These are phyloP conservation scores for Backusella tarrabulga DNA, from an alignment of 192 early-diverging fungal genomes.

Conservation along the genomic window DNA sequence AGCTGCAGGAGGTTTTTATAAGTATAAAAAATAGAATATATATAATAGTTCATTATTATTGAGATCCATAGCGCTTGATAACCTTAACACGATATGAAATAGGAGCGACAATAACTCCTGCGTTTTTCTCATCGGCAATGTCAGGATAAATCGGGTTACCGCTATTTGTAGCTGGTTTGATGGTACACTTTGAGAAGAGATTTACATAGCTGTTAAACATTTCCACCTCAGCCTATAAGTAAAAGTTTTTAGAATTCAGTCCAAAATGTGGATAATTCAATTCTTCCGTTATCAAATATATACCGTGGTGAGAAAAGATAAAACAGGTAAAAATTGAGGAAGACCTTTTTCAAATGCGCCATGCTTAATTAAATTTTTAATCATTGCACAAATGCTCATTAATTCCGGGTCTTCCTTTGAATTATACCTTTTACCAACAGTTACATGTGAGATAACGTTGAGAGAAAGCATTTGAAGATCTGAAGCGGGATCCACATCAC, in stretches of 20 bases:
- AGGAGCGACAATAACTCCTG: neutral
- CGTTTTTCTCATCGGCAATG: neutral
- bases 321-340: neutral
- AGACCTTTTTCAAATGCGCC: neutral
- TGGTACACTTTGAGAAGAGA: neutral
- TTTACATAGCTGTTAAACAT: neutral
- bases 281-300: conserved; percentile 3
- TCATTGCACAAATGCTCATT: too few species aligned
- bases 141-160: neutral
- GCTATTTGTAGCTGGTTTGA: neutral
- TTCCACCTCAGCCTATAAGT: neutral
- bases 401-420: neutral
- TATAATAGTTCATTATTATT: neutral
- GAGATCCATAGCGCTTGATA: neutral
- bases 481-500: neutral
- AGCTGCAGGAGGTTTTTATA: neutral
- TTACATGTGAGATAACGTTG: neutral
- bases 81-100: neutral
- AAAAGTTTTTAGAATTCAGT: neutral
- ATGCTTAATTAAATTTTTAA: neutral
- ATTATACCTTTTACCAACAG: neutral
- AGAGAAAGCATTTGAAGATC: neutral
- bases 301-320: neutral
- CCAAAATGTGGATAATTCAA: neutral
- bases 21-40: neutral